phyloP scores from a whole-genome alignment of 805 yeast species.

The Debaryomyces tyrocola region DNA sequence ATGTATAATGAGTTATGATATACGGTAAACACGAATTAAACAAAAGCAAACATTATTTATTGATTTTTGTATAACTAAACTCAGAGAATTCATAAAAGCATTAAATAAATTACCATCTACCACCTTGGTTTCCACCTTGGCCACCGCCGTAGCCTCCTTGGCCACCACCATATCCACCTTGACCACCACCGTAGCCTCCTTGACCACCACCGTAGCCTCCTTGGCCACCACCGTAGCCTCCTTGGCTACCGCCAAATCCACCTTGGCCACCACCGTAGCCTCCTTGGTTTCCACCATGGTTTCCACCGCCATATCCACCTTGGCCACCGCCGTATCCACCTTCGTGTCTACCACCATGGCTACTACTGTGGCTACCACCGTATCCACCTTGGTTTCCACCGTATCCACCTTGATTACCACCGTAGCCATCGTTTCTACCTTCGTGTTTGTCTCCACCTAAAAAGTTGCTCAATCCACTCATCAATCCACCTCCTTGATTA shows the following conservation, averaged over 20 bases:
- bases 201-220: conserved; percentile 5
- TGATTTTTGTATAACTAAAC: too few species aligned
- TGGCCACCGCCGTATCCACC: conserved; percentile 9
- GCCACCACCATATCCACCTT: conserved; percentile 5
- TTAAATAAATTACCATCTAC: conserved; percentile 4
- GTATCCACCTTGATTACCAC: conserved; percentile 4
- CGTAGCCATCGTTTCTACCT: conserved; percentile 7
- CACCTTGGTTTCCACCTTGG: conserved; percentile 5
- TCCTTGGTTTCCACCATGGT: conserved; percentile 12
- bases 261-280: conserved; percentile 12
- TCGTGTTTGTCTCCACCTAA: background rate
- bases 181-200: conserved; percentile 9
- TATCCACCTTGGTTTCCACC: conserved; percentile 8
- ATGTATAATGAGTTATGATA: conserved; percentile 3
- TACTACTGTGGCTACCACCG: conserved; percentile 12
- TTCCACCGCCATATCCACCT: conserved; percentile 9
- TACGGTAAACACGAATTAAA: background rate
- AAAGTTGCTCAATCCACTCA: conserved; percentile 7
- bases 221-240: conserved; percentile 9
- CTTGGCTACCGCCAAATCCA: conserved; percentile 8
- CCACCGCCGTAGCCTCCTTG: conserved; percentile 11
- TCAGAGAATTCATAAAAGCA: background rate
- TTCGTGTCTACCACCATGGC: conserved; percentile 10
- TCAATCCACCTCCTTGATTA: conserved; percentile 9
- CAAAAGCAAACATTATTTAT: background rate